Base-by-base conservation (phyloP, 331 rosid species). In the Arachis monticola region DNA sequence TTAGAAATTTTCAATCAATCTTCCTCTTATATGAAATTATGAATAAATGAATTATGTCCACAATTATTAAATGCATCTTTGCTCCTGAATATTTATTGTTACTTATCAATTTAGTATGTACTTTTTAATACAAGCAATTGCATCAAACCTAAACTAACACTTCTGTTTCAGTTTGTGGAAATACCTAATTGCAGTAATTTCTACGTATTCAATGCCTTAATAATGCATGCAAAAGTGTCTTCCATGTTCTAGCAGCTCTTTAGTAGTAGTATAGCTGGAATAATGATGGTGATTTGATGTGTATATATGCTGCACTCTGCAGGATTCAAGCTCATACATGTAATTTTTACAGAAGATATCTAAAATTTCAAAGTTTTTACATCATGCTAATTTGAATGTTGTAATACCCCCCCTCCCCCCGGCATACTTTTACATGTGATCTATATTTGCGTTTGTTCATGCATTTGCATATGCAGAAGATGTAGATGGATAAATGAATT, bases 81-180 rank as follows among this genome's bases (percentile, higher is more conserved):
- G 70, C 59, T 9, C 45, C 27, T 12, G 38, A 65, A 58, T 45
- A 8, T 32, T 46, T 48, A 58, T 65, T 31, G 57, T 48, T 14
- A 50, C 59, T 72, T 48, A 13, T 60, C 51, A 57, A 42, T 76
- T 51, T 72, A 57, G 38, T 30, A 8, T 31, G 52, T n/a, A 31
- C 62, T 51, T 55, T 55, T 67, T 46, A 52, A 9, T 47, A 60
- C 5, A 7, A 61, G 65, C 30, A 14, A 46, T 9, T 60, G 31
- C 57, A 2, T 59, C 10, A 66, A 67, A 38, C 46, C 65, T 41
- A 40, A 65, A 46, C 69, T 42, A 2, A 41, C 31, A 52, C 17
- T 68, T 51, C 55, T 68, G 48, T 68, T 77, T 64, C 30, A 44
- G 79, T 53, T 73, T 61, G 45, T 60, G 52, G 35, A 32, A 74